Evolutionary conservation across 768 basidiomycete genomes (phyloP).

Genomic region (Lentinula edodes): DNA sequence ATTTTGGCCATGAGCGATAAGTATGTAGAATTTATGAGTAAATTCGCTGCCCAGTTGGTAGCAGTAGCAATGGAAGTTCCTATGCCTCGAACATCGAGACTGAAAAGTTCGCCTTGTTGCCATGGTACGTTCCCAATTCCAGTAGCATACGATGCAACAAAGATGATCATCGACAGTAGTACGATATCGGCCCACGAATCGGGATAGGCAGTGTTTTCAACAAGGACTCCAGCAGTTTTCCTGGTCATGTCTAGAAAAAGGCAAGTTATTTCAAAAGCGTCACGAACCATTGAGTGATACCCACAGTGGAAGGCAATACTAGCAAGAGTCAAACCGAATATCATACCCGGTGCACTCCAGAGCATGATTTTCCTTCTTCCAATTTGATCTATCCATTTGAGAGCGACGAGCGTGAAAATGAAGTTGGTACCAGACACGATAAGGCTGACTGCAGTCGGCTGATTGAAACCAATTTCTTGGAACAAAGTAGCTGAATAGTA

Average conservation of each 20-base stretch:
- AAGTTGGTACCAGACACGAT: constrained; percentile 79
- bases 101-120: constrained; percentile 85
- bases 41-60: constrained; percentile 74
- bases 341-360: constrained; percentile 68
- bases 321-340: constrained; percentile 56
- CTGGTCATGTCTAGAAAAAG: constrained; percentile 45
- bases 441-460: constrained; percentile 77
- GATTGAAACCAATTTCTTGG: constrained; percentile 74
- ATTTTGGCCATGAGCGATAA: constrained; percentile 71
- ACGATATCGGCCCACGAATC: constrained; percentile 62
- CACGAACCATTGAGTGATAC: constrained; percentile 16
- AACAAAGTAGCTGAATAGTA: constrained; percentile 73
- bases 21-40: constrained; percentile 76
- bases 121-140: constrained; percentile 80
- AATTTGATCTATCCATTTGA: constrained; percentile 68
- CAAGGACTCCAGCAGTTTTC: constrained; percentile 54
- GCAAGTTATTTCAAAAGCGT: not conserved
- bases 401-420: constrained; percentile 68
- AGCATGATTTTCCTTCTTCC: constrained; percentile 70
- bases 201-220: constrained; percentile 54
- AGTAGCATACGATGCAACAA: constrained; percentile 77
- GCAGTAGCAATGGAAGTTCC: constrained; percentile 72
- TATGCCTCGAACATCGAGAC: constrained; percentile 73
- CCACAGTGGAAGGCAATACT: constrained; percentile 62
- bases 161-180: constrained; percentile 76